Conservation (phyloP, 257 asterid genomes). For the Primulina eburnea region DNA sequence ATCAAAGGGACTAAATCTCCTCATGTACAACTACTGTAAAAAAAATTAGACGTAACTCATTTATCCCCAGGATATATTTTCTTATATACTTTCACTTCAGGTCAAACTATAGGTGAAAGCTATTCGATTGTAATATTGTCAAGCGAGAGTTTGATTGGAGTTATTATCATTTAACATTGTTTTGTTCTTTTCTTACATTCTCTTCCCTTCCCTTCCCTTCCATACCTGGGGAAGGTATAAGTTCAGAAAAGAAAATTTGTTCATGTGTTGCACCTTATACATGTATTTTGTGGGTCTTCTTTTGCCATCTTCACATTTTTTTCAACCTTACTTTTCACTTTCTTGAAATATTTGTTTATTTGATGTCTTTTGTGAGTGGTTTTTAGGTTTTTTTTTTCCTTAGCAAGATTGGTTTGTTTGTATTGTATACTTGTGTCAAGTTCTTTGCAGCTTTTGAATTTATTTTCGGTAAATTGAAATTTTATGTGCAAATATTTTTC, state of each 20-base stretch:
- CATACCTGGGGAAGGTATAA: background rate
- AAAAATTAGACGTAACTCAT: constrained; percentile 38
- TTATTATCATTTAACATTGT: constrained; percentile 1
- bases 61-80: constrained; percentile 31
- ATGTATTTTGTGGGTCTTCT: background rate
- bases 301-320: background rate
- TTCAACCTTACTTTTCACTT: background rate
- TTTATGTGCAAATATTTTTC: background rate
- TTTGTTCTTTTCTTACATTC: background rate
- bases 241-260: background rate
- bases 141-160: constrained; percentile 33
- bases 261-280: background rate
- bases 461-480: too few relatives aligned
- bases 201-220: background rate
- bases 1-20: constrained; percentile 30
- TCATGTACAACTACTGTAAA: constrained; percentile 36
- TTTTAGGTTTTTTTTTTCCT: background rate
- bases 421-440: background rate
- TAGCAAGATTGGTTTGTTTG: background rate
- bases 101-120: constrained; percentile 33
- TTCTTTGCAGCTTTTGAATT: background rate
- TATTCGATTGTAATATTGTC: constrained; percentile 35
- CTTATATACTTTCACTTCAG: constrained; percentile 30
- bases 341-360: background rate
- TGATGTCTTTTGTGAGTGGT: background rate